phyloP scores from a whole-genome alignment of 148 eudicot species.

The Silene conica region DNA sequence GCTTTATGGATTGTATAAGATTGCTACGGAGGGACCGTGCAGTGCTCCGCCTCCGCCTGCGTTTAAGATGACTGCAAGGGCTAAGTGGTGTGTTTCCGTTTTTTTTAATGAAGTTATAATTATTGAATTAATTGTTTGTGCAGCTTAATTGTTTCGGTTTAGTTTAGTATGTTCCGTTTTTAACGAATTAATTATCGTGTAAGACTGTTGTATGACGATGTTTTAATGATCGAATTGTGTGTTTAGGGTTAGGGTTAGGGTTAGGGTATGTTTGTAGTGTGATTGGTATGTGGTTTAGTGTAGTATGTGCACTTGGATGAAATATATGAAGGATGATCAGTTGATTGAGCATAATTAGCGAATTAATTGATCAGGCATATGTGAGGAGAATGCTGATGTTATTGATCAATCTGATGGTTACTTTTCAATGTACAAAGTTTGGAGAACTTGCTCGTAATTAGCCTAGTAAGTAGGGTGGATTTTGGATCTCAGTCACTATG shows the following conservation, averaged over 20 bases:
- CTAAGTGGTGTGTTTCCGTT: conserved; percentile 61
- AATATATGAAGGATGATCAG: background rate
- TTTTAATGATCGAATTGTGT: background rate
- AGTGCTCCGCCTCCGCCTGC: conserved; percentile 71
- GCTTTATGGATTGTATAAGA: conserved; percentile 84
- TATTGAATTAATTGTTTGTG: no score
- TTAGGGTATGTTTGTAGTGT: background rate
- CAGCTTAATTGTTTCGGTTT: no score
- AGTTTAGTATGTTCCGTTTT: no score
- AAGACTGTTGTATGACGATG: background rate
- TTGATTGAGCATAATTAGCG: background rate
- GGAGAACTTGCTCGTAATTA: no score
- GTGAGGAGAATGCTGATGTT: background rate
- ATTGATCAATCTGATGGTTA: background rate
- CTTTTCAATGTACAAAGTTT: no score
- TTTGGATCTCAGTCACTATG: background rate
- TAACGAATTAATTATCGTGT: no score
- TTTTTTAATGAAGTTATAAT: background rate
- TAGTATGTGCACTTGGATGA: background rate
- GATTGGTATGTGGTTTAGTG: background rate
- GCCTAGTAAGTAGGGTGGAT: background rate
- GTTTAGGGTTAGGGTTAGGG: background rate
- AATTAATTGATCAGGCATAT: background rate
- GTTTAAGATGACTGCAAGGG: conserved; percentile 83
- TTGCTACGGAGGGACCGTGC: conserved; percentile 95